Base-by-base conservation (phyloP, 1,284 basidiomycete species). In the Moniliella sp. region DNA sequence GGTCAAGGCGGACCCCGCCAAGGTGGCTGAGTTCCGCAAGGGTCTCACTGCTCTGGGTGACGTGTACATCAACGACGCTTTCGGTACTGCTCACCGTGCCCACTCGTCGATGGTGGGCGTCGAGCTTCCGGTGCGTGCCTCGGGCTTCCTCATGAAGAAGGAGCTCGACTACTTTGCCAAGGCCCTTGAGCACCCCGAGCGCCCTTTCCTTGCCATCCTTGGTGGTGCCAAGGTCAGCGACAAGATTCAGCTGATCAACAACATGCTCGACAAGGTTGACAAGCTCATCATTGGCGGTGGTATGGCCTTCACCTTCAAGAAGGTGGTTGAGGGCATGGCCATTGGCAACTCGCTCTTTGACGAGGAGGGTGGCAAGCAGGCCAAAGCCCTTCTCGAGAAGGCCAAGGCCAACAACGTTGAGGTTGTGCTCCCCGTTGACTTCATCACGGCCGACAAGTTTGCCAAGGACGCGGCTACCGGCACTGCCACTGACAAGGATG, bases 241-340 rank as follows among this genome's bases (percentile, higher is more conserved):
- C 67, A 97, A 97, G 69, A 93, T 97, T 53, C 81, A 86, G 64
- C 69, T 97, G 39, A 97, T 97, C 61, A 88, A 97, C 59, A 93
- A 93, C 68, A 80, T 97, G 79, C 71, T 97, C 44, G 86, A 94
- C 69, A 91, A 94, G 73, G 84, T 97, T 64, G 70, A 97, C 67
- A 80, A 78, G 33, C 68, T 97, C 47, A 94, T 97, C 65, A 81
- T 97, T 52, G 81, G 82, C 51, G 91, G 91, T 60, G 88, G 88
- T 29, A 97, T 97, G 88, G 81, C 83, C 30, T 97, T 93, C 67
- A 97, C 88, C 41, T 97, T 97, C 71, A 88, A 91, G 67, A 97
- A 94, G 70, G 78, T 75, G 4, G 69, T 93, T 33, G 70, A 93
- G 42, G 70, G 73, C 45, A 71, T 88, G 37, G 39, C 44, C 76